phyloP scores from a whole-genome alignment of 1,284 basidiomycete genomes.

The Melampsora abietis-canadensis region DNA sequence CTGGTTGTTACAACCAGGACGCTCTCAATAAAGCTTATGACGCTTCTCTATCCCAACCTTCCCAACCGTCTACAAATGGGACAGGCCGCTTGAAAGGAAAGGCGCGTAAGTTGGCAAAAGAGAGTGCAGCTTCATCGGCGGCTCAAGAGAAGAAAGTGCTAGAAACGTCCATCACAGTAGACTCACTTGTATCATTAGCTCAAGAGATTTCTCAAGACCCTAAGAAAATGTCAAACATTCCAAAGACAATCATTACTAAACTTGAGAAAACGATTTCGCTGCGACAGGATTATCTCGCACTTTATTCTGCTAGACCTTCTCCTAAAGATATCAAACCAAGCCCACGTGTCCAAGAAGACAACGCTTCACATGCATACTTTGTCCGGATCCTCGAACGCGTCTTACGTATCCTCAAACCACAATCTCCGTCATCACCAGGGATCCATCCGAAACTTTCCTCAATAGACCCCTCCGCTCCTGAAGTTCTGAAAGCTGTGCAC shows the following conservation, averaged over 20 bases:
- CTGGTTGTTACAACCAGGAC: not conserved
- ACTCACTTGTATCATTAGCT: not conserved
- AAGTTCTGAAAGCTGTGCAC: not conserved
- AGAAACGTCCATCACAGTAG: not conserved
- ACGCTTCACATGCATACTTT: not conserved
- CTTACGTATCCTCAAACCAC: not conserved
- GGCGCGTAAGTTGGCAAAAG: not conserved
- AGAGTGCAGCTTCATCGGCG: not conserved
- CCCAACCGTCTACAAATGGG: not conserved
- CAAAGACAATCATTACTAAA: not conserved
- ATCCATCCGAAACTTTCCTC: not conserved
- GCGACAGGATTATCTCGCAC: not conserved
- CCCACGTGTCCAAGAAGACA: not conserved
- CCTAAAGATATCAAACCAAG: not conserved
- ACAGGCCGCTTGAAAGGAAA: not conserved
- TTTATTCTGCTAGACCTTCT: not conserved
- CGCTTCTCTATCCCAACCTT: no score
- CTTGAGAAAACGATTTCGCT: not conserved
- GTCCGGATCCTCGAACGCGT: not conserved
- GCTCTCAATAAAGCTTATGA: not conserved
- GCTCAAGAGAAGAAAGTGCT: not conserved
- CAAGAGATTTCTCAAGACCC: not conserved
- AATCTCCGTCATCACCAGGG: not conserved
- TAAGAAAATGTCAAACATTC: not conserved
- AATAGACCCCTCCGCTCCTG: not conserved